These are phyloP conservation scores for Stygiomarasmius scandens DNA, from an alignment of 1,284 basidiomycete species.

Conservation along the genomic window DNA sequence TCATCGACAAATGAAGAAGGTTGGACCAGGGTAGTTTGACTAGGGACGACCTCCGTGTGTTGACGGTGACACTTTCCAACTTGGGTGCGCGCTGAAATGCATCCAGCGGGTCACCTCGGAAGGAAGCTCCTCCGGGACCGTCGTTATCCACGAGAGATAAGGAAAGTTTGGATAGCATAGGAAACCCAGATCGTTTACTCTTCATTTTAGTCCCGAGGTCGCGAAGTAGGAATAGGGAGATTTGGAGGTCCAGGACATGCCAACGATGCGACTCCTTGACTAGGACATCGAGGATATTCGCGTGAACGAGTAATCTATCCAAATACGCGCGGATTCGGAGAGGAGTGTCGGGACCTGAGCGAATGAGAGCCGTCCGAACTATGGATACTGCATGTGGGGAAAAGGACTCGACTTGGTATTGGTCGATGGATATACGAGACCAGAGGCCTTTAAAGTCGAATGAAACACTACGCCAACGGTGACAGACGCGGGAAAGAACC, in stretches of 20 bases:
- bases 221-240: constrained; percentile 10
- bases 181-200: background rate
- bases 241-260: constrained; percentile 6
- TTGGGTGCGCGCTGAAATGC: constrained; percentile 8
- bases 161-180: constrained; percentile 1
- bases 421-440: constrained; percentile 1
- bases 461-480: background rate
- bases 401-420: background rate
- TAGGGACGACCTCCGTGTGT: constrained; percentile 3
- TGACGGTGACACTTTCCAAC: constrained; percentile 7
- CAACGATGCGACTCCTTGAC: constrained; percentile 6
- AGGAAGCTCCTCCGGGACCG: background rate
- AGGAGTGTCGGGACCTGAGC: background rate
- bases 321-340: constrained; percentile 5
- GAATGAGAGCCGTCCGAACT: background rate
- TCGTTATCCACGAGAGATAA: background rate
- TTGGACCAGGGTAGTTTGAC: constrained; percentile 10
- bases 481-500: constrained; percentile 6
- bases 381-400: constrained; percentile 4
- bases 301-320: constrained; percentile 7
- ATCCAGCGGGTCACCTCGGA: constrained; percentile 2
- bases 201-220: background rate
- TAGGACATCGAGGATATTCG: constrained; percentile 10
- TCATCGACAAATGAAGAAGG: background rate
- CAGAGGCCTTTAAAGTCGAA: constrained; percentile 6